phyloP scores from a whole-genome alignment of 2,329 filamentous ascomycete genomes.

The Aquanectria penicillioides region DNA sequence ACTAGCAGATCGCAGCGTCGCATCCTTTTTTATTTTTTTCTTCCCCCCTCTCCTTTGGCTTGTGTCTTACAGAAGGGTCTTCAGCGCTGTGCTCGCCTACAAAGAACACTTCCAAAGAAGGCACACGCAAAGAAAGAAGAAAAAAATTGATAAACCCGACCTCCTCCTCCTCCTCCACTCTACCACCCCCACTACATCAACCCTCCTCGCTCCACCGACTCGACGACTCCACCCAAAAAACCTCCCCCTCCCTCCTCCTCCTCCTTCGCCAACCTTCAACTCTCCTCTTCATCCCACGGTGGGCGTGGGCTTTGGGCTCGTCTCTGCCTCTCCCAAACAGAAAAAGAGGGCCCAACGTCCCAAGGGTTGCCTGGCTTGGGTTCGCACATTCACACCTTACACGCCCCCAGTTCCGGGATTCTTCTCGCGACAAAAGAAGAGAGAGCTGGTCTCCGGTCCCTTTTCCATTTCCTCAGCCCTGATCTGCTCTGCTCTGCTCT shows the following conservation, averaged over 20 bases:
- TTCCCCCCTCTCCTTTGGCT: too few species aligned
- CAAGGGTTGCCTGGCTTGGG: conserved; percentile 14
- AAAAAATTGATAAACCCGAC: conserved; percentile 16
- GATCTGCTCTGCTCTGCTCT: not conserved
- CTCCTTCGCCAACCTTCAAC: conserved; percentile 10
- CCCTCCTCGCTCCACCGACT: not conserved
- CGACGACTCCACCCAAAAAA: conserved; percentile 8
- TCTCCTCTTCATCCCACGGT: conserved; percentile 20
- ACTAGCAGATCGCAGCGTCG: not conserved
- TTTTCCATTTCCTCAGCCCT: not conserved
- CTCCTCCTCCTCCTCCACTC: not conserved
- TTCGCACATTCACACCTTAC: conserved; percentile 13
- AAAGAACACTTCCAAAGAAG: too few species aligned
- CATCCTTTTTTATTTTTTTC: not conserved
- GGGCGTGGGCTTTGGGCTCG: conserved; percentile 20
- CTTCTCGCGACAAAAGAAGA: conserved; percentile 26
- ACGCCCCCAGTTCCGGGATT: conserved; percentile 18
- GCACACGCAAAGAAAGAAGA: too few species aligned
- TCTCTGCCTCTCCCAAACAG: not conserved
- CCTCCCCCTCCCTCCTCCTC: not conserved
- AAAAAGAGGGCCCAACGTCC: conserved; percentile 10
- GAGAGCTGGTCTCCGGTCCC: conserved; percentile 37
- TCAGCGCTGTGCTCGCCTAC: too few species aligned
- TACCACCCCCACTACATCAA: not conserved
- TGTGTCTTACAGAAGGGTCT: too few species aligned